Base-by-base conservation (phyloP, 345 rosid species). In the Ricinus communis region DNA sequence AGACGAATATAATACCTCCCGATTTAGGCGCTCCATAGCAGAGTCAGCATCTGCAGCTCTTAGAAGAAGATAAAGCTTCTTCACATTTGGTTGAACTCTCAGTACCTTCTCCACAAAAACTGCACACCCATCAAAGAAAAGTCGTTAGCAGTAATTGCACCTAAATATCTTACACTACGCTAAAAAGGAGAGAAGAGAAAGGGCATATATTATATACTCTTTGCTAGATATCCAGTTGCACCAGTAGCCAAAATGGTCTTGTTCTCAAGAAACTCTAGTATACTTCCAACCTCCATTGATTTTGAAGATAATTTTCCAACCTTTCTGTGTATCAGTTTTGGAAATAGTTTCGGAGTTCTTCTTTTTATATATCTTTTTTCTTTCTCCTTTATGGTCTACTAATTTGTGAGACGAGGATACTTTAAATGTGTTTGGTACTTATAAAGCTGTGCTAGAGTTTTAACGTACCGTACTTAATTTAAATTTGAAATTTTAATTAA, bases 1-100 rank as follows among this genome's bases (percentile, higher is more conserved):
- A 38, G 9, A 4, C 9, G 4, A 38, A 4, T 38, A 25, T 19
- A 0, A 21, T 38, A 82, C 86, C 77, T 83, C 86, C 12, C 55
- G 61, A 1, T 75, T 74, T 11, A 83, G 50, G 19, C 84, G 82
- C 14, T 77, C 74, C 8, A 18, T 33, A 7, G 76, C 82, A 40
- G 75, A 66, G 9, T 79, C 61, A 21, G 69, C 41, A 62, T 84
- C 83, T 5, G 69, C 24, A 9, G 85, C 87, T 71, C 87, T 68
- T 13, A 84, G 13, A 64, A 84, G 81, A 27, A 83, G 74, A 64
- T 63, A 75, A 24, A 75, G 8, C 58, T 63, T 75, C 74, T 75
- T 75, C 47, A 75, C 69, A 13, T 70, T 63, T 10, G 74, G 79
- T n/a, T 74, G 78, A 28, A 74, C 73, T 21, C 78, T 74, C 22